Percentiles rank a stretch among this genome's conserved stretches.
These are phyloP conservation scores for Monosporascus sp. DNA, from an alignment of 2,329 filamentous ascomycete species.

Conservation along the genomic window DNA sequence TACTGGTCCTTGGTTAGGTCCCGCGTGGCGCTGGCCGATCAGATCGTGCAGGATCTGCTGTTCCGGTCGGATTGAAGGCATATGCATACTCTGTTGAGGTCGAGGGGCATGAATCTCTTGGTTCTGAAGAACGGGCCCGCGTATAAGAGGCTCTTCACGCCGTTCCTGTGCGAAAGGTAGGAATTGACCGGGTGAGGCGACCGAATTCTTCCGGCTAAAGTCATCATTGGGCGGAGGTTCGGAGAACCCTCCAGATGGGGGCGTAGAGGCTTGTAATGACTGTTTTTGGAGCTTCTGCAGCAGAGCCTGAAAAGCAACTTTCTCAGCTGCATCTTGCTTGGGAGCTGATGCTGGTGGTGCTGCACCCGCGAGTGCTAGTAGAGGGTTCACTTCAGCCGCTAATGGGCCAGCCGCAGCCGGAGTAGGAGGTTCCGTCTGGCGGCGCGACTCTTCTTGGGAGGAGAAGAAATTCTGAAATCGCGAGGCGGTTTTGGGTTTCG, in stretches of 20 bases:
- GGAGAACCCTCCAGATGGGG: conserved; percentile 29
- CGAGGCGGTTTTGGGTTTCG: conserved; percentile 57
- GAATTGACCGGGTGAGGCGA: conserved; percentile 44
- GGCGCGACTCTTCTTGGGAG: conserved; percentile 47
- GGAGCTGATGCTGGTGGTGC: conserved; percentile 20
- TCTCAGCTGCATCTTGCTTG: conserved; percentile 58
- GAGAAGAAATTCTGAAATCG: conserved; percentile 81
- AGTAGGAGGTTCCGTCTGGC: conserved; percentile 43
- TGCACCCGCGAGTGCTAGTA: conserved; percentile 20
- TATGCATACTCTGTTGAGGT: conserved; percentile 41
- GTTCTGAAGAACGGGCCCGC: conserved; percentile 33
- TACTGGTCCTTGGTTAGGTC: conserved; percentile 43
- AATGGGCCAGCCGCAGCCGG: conserved; percentile 30
- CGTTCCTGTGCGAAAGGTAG: conserved; percentile 41
- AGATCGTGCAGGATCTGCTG: conserved; percentile 55
- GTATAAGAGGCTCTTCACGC: conserved; percentile 38
- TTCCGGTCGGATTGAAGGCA: conserved; percentile 44
- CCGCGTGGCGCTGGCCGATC: conserved; percentile 52
- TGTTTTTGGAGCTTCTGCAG: conserved; percentile 72
- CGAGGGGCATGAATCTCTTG: conserved; percentile 51
- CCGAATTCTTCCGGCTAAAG: conserved; percentile 29
- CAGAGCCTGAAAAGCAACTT: conserved; percentile 78
- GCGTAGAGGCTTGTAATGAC: conserved; percentile 37
- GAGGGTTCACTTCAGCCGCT: conserved; percentile 20
- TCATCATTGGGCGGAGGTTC: conserved; percentile 24